Evolutionary conservation across 345 rosid species (phyloP), one percentile per base, ranked within the genome.

Genomic region (Populus nigra): DNA sequence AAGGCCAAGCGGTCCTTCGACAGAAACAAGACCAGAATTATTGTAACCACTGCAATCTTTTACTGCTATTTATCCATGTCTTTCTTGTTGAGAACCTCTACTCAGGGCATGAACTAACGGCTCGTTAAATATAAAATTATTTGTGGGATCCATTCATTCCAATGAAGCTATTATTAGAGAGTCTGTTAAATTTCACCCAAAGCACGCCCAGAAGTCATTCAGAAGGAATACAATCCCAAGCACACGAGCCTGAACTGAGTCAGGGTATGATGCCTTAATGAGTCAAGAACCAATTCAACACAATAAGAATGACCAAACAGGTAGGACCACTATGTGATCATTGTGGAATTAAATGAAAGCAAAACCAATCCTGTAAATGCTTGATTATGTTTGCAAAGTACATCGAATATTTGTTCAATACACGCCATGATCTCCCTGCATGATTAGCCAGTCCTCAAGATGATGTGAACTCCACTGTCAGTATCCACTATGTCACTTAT

Each of bases 401-500:
- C 27, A 38, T 22, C 36, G 68, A 77, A 71, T 20, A 76, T 49
- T 61, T 73, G 59, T 67, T 78, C 43, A 38, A 49, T 43, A 8
- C 71, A 73, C 61, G 47, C 18, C 3, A 31, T 23, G 72, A 29
- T 55, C 70, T n/a, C 53, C 65, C 17, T 57, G 4, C 55, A 41
- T 16, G n/a, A 27, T 78, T 65, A 91, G 49, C 87, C 96, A 15
- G 99, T 93, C 89, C 99, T 93, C 92, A 76, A 73, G 69, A 96
- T 90, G 84, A 96, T 91, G 84, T 96, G 99, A 55, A 80, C 97
- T 18, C 99, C 99, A 65, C 99, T 93, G 73, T 93, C 98, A 18
- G 98, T 96, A 6, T 93, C 98, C 17, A 96, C 94, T 33, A 91
- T 91, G 76, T 89, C 96, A 65, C 99, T 96, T 72, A 93, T 88